These are phyloP conservation scores for Mycena capillaripes DNA, from an alignment of 768 basidiomycete genomes.

Conservation along the genomic window DNA sequence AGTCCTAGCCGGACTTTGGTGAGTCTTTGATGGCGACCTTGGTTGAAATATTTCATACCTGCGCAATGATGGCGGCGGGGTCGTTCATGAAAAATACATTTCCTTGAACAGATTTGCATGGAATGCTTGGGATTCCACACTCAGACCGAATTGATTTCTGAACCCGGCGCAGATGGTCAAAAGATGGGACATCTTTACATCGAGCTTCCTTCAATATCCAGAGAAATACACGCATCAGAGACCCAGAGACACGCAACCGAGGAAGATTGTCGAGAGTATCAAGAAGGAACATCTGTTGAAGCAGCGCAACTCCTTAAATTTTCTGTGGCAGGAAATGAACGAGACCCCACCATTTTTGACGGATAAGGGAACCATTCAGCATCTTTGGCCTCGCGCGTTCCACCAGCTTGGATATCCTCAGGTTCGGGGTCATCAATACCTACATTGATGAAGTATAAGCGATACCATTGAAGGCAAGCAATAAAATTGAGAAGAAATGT, in stretches of 20 bases:
- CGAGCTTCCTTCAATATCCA: conserved; percentile 20
- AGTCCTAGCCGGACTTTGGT: not conserved
- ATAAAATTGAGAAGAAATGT: too few relatives aligned
- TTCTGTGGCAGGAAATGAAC: too few relatives aligned
- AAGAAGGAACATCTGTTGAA: conserved; percentile 23
- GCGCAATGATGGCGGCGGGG: conserved; percentile 4
- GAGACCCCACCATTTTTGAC: not conserved
- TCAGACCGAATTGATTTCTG: conserved; percentile 23
- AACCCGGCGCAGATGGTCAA: not conserved
- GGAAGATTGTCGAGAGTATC: conserved; percentile 27
- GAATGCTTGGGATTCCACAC: not conserved
- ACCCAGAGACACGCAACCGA: conserved; percentile 13
- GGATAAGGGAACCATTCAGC: conserved; percentile 9
- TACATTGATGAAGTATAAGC: too few relatives aligned
- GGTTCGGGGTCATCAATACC: too few relatives aligned
- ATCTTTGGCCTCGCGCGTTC: too few relatives aligned
- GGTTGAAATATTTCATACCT: not conserved
- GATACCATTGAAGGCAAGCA: too few relatives aligned
- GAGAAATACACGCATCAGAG: conserved; percentile 19
- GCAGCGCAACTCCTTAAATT: not conserved
- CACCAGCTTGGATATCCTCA: too few relatives aligned
- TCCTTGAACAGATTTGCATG: too few relatives aligned
- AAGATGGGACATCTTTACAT: conserved; percentile 21
- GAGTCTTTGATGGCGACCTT: not conserved
- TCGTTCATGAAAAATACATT: too few relatives aligned